Evolutionary conservation across 2,329 filamentous ascomycete genomes (phyloP), one percentile per base, ranked within the genome.

Genomic region (Cyphellophora europaea): DNA sequence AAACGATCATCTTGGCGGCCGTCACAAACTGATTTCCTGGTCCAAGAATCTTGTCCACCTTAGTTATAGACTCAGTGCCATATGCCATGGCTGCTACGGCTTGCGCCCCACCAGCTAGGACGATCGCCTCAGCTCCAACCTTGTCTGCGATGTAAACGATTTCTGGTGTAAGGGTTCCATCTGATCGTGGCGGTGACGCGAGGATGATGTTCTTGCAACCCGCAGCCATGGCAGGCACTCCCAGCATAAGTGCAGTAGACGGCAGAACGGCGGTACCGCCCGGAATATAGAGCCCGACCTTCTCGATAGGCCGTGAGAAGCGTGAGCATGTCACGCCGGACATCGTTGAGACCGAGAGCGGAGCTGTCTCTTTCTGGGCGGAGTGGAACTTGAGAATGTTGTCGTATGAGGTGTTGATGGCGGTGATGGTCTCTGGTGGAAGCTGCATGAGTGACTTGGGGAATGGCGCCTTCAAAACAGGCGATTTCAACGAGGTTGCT

Each of bases 1-100:
- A 85, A 28, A 98, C 91, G 50, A 88, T 73, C 91, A 98, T 98
- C 74, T 98, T 98, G 34, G 85, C 91, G 1, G 91, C 91, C 0
- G 91, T 98, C 27, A 98, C 91, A 55, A 96, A 98, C 60, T 96
- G 91, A 63, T 98, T 98, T 21, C 91, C 91, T 3, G 91, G 91
- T 0, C 91, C 91, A 10, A 96, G 76, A 49, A 98, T 95, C 74
- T 98, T 98, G 70, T 98, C 91, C 5, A 98, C 91, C 67, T 98
- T 98, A 59, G 71, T 84, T 33, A 98, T 77, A 49, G 79, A 89
- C 61, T 95, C 82, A 1, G 91, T 98, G 31, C 91, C 91, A 62
- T 98, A 98, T 2, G 91, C 91, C 80, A 98, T 82, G 31, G 91
- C 91, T 13, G 89, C 91, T 23, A 98, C 79, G 28, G 91, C 91